Evolutionary conservation across 768 basidiomycete genomes (phyloP), one percentile per base, ranked within the genome.

Genomic region (Boletus tomentosulus): DNA sequence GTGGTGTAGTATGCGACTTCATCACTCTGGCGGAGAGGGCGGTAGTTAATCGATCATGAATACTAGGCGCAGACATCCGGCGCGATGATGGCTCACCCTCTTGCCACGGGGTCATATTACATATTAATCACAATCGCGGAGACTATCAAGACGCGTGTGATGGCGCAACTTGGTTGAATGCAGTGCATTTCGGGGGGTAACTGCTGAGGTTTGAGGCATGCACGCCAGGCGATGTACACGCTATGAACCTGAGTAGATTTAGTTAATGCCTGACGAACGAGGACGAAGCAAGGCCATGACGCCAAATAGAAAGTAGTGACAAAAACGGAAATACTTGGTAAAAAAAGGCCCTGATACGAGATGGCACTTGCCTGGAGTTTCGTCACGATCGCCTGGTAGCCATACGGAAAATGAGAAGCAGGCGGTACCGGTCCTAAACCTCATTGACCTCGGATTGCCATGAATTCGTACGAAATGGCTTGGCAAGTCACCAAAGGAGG

Each of bases 81-180:
- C 61, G 61, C 57, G 50, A 58, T 63, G 63, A 65, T 54, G 63
- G 54, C 41, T 62, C 53, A 42, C 61, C 49, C 45, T 43, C 24
- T 27, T 44, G 53, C 55, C 65, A 65, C 62, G 62, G 59, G 62
- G 54, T 27, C 49, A 46, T 65, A 65, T 65, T 65, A 65, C 64
- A 65, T 65, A 65, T 66, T 61, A 55, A 35, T 16, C 56, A 56
- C 43, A 31, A 46, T 61, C 55, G 65, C 64, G 65, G 57, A 63
- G 58, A 55, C 2, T 63, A 50, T 55, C 50, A 48, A 35, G 34
- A 33, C 52, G 58, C 61, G 62, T 64, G 63, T 60, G 33, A 61
- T 33, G 56, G 58, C 61, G 63, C 58, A 66, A 57, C 55, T n/a
- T 54, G 58, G 49, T 56, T 51, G 44, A 54, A 44, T 47, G 47